Conservation (phyloP, 371 early-diverging fungal species). For the Mucor sp. region DNA sequence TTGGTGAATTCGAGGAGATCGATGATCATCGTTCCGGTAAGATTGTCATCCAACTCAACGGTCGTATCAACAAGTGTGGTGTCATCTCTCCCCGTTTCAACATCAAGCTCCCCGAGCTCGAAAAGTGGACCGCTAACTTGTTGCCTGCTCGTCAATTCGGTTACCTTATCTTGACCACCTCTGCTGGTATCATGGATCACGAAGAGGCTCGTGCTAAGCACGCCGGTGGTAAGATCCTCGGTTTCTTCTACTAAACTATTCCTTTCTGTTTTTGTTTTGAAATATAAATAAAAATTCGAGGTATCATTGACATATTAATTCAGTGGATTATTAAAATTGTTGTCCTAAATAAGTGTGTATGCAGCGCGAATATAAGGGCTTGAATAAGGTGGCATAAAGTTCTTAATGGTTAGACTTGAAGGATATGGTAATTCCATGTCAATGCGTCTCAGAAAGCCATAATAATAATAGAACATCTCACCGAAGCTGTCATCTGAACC, state of each 20-base stretch:
- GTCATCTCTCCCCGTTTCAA: slow-evolving; percentile 99
- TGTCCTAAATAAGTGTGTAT: no score
- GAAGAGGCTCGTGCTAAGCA: slow-evolving; percentile 99
- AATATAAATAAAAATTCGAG: background rate
- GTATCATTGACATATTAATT: background rate
- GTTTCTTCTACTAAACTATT: slow-evolving; percentile 65
- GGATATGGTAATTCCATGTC: no score
- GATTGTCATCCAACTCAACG: slow-evolving; percentile 98
- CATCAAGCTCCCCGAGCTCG: slow-evolving; percentile 93
- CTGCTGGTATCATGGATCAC: slow-evolving; percentile 99
- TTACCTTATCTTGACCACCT: slow-evolving; percentile 95
- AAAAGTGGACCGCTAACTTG: slow-evolving; percentile 97
- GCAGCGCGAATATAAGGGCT: no score
- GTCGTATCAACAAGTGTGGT: slow-evolving; percentile 99
- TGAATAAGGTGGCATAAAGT: no score
- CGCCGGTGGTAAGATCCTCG: slow-evolving; percentile 99
- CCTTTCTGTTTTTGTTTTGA: background rate
- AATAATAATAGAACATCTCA: no score
- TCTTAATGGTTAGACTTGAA: no score
- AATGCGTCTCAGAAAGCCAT: no score
- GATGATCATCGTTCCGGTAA: slow-evolving; percentile 99
- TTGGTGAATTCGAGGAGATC: slow-evolving; percentile 98
- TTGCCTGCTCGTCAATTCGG: slow-evolving; percentile 99
- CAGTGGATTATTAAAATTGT: no score
- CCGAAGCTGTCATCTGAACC: no score